Percentiles rank a stretch among this genome's conserved stretches.
Evolutionary conservation across 345 rosid genomes (phyloP).

Genomic region (Hypericum perforatum): DNA sequence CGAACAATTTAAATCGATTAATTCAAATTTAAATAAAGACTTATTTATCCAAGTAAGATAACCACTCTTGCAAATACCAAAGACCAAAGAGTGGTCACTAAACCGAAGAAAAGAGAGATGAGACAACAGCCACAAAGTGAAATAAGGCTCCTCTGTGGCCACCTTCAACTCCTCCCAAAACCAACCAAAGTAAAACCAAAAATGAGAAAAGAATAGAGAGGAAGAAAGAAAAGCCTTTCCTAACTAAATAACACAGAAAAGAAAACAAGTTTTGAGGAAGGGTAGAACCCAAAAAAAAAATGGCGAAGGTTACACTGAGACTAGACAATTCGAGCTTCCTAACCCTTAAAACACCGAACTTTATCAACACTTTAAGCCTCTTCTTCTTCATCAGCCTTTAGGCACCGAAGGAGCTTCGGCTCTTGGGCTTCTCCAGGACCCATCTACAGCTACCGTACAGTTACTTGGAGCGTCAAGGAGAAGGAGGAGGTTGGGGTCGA

Average conservation of each 20-base stretch:
- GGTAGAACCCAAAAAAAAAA: slow-evolving; percentile 10
- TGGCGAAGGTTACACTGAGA: slow-evolving; percentile 50
- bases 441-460: slow-evolving; percentile 3
- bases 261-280: too few relatives aligned
- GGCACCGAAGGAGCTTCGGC: slow-evolving; percentile 24
- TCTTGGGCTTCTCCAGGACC: too few relatives aligned
- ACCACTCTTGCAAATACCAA: too few relatives aligned
- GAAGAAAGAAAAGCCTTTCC: background rate
- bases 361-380: slow-evolving; percentile 13
- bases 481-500: slow-evolving; percentile 36
- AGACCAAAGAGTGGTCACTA: background rate
- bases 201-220: too few relatives aligned
- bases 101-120: background rate
- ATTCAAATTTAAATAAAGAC: too few relatives aligned
- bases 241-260: background rate
- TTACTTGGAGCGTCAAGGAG: slow-evolving; percentile 44
- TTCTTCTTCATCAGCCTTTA: slow-evolving; percentile 12
- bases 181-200: background rate
- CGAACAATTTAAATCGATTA: too few relatives aligned
- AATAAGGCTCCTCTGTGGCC: slow-evolving; percentile 46
- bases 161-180: slow-evolving; percentile 26
- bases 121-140: slow-evolving; percentile 44
- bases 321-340: slow-evolving; percentile 28
- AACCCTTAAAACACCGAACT: slow-evolving; percentile 24
- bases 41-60: too few relatives aligned